A percentile compares a stretch with the other conserved stretches of the same genome.
Conservation (phyloP, 2,329 filamentous ascomycete genomes). For the Huntiella abstrusa region DNA sequence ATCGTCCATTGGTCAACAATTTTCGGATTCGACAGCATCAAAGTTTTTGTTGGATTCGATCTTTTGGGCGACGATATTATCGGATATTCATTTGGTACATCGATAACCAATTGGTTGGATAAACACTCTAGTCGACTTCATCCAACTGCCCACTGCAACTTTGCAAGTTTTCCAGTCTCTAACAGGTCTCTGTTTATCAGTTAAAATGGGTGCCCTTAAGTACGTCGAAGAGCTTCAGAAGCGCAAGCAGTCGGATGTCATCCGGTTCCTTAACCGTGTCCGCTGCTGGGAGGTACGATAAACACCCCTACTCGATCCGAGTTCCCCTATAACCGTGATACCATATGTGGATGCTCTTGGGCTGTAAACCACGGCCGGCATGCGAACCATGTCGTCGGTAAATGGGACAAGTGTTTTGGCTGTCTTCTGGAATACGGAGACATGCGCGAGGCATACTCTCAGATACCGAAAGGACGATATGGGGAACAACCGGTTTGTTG, state of each 20-base stretch:
- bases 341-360: conserved; percentile 12
- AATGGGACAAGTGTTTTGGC: conserved; percentile 5
- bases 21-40: neutral
- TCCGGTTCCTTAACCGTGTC: conserved; percentile 98
- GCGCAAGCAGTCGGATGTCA: conserved; percentile 99
- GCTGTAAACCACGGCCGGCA: conserved; percentile 10
- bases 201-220: conserved; percentile 98
- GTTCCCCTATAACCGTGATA: conserved; percentile 11
- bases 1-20: neutral
- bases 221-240: conserved; percentile 99
- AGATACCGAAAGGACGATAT: conserved; percentile 12
- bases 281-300: conserved; percentile 98
- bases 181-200: conserved; percentile 18
- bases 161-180: neutral
- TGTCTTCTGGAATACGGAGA: conserved; percentile 7
- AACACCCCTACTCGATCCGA: conserved; percentile 15
- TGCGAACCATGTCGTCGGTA: conserved; percentile 11
- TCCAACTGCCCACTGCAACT: neutral
- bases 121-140: neutral
- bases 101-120: neutral
- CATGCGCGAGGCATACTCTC: conserved; percentile 16
- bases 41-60: neutral
- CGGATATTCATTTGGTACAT: neutral
- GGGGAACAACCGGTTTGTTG: conserved; percentile 9
- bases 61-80: neutral